Evolutionary conservation across 345 rosid genomes (phyloP).

Genomic region (Populus euphratica): DNA sequence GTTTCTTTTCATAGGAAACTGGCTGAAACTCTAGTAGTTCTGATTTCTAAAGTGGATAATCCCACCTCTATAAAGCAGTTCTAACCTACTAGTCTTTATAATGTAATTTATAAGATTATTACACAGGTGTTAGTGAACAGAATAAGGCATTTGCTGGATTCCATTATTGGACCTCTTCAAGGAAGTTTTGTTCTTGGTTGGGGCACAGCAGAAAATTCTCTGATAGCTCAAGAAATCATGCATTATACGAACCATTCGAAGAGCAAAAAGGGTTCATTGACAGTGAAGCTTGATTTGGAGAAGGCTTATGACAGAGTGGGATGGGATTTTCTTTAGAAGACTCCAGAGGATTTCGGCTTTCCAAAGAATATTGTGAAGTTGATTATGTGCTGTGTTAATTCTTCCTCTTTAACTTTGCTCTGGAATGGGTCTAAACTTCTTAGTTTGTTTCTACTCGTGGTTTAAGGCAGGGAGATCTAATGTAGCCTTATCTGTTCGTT

Average conservation of each 20-base stretch:
- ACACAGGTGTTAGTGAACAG: background rate
- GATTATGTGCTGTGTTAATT: background rate
- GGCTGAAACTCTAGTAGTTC: background rate
- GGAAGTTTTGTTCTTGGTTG: background rate
- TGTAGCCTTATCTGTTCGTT: too few relatives aligned
- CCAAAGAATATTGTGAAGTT: too few relatives aligned
- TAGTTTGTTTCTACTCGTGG: background rate
- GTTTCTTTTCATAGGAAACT: too few relatives aligned
- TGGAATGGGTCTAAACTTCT: background rate
- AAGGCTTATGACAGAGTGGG: too few relatives aligned
- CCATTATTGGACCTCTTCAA: background rate
- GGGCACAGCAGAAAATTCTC: background rate
- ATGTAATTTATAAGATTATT: background rate
- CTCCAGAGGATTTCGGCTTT: too few relatives aligned
- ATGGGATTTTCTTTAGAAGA: too few relatives aligned
- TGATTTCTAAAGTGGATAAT: background rate
- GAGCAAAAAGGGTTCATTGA: too few relatives aligned
- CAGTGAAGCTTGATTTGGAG: too few relatives aligned
- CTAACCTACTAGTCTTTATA: background rate
- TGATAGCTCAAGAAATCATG: too few relatives aligned
- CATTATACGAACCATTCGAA: too few relatives aligned
- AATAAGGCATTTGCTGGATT: background rate
- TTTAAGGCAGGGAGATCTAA: background rate
- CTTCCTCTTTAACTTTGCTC: background rate
- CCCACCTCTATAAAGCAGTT: background rate